Conservation (phyloP, 129 eudicot species). For the Logfia minima region DNA sequence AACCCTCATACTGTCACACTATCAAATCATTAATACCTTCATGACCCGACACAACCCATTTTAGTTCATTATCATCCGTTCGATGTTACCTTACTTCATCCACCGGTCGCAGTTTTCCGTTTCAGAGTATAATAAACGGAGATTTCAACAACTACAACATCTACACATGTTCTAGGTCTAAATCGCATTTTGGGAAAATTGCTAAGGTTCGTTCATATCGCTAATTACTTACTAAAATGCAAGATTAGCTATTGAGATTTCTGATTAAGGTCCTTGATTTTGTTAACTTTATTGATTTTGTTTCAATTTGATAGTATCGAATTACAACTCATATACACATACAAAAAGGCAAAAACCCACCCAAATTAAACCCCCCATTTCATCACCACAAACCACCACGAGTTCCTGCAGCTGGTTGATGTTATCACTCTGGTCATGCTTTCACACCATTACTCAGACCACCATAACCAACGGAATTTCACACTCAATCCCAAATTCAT, state of each 20-base stretch:
- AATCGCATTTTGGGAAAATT: conserved; percentile 27
- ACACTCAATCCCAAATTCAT: conserved; percentile 20
- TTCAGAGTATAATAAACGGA: conserved; percentile 3
- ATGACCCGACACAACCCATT: neutral
- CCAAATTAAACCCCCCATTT: neutral
- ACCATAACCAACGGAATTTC: conserved; percentile 26
- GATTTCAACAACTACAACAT: neutral
- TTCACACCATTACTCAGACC: conserved; percentile 23
- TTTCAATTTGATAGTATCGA: neutral
- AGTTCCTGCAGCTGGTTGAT: conserved; percentile 31
- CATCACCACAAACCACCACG: conserved; percentile 5
- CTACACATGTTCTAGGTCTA: conserved; percentile 27
- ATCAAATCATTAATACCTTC: too few species aligned
- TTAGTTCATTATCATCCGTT: neutral
- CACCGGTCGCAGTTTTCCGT: conserved; percentile 18
- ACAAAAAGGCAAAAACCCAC: neutral
- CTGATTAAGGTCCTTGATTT: conserved; percentile 10
- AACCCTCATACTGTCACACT: too few species aligned
- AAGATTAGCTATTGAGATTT: neutral
- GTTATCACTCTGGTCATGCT: conserved; percentile 47
- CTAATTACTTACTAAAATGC: neutral
- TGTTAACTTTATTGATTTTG: neutral
- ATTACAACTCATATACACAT: neutral
- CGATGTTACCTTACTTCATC: conserved; percentile 11
- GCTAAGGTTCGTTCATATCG: conserved; percentile 11